Evolutionary conservation across 352 stramenopile genomes (phyloP).

Genomic region (Thalassiosira hispida): DNA sequence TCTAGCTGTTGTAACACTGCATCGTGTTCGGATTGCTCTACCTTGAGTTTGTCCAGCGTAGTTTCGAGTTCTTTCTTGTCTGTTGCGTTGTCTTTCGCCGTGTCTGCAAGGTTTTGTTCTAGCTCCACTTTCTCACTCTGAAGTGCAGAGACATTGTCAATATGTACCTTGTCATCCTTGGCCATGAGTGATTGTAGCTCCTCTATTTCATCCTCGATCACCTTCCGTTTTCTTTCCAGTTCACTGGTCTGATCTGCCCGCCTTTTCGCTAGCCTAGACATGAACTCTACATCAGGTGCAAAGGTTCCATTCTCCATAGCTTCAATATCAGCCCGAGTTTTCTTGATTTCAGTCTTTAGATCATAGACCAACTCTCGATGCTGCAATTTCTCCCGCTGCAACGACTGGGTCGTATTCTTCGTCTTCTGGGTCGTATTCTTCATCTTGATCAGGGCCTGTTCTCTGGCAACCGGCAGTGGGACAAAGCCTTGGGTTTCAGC

Average conservation of each 20-base stretch:
- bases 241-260: background rate
- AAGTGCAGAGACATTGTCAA: conserved; percentile 2
- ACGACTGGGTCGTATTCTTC: conserved; percentile 3
- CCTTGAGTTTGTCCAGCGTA: background rate
- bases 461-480: conserved; percentile 6
- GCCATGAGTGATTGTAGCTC: background rate
- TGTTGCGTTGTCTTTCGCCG: background rate
- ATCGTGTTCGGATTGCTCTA: background rate
- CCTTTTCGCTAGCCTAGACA: background rate
- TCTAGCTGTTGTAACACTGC: conserved; percentile 10
- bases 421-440: conserved; percentile 4
- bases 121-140: conserved; percentile 2
- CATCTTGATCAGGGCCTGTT: conserved; percentile 3
- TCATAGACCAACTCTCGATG: conserved; percentile 15
- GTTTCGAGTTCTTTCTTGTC: background rate
- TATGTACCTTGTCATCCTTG: conserved; percentile 13
- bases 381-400: conserved; percentile 16
- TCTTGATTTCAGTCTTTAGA: conserved; percentile 31
- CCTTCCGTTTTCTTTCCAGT: background rate
- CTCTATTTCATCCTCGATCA: conserved; percentile 27
- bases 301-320: conserved; percentile 12
- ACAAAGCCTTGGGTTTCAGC: background rate
- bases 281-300: background rate
- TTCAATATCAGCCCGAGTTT: conserved; percentile 2
- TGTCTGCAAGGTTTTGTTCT: conserved; percentile 1